These are phyloP conservation scores for Mycena rosella DNA, from an alignment of 768 basidiomycete genomes.

Conservation along the genomic window DNA sequence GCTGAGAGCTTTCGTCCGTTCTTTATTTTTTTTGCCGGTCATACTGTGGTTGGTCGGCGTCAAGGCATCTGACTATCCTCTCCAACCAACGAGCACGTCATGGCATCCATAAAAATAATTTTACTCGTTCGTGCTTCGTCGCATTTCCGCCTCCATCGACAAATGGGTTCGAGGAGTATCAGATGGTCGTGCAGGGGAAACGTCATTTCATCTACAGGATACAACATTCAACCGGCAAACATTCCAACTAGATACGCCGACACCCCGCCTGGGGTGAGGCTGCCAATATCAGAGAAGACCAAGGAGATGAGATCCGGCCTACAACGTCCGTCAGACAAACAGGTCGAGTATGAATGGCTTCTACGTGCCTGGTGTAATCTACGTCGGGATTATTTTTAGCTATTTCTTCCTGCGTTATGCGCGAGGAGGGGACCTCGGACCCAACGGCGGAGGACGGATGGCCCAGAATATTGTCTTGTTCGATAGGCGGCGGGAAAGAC, in stretches of 20 bases:
- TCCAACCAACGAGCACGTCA: conserved; percentile 4
- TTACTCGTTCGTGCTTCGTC: conserved; percentile 14
- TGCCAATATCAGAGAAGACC: conserved; percentile 95
- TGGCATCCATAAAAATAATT: conserved; percentile 10
- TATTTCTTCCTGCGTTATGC: conserved; percentile 88
- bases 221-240: conserved; percentile 58
- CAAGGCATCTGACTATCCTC: conserved; percentile 10
- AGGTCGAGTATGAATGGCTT: conserved; percentile 32
- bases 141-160: conserved; percentile 22
- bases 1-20: conserved; percentile 18
- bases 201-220: conserved; percentile 8
- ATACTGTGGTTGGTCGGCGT: conserved; percentile 1
- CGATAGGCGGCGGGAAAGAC: conserved; percentile 67
- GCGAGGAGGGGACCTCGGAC: conserved; percentile 45
- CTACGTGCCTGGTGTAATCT: conserved; percentile 88
- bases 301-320: conserved; percentile 95
- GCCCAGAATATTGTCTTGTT: conserved; percentile 18
- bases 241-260: conserved; percentile 92
- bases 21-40: neutral
- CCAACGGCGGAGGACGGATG: conserved; percentile 18
- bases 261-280: conserved; percentile 73
- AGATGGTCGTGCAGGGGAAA: conserved; percentile 12
- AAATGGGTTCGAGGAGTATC: conserved; percentile 18
- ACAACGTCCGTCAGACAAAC: conserved; percentile 32
- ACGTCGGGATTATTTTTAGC: conserved; percentile 88